These are phyloP conservation scores for Bruguiera sexangula DNA, from an alignment of 345 rosid genomes.

Conservation along the genomic window DNA sequence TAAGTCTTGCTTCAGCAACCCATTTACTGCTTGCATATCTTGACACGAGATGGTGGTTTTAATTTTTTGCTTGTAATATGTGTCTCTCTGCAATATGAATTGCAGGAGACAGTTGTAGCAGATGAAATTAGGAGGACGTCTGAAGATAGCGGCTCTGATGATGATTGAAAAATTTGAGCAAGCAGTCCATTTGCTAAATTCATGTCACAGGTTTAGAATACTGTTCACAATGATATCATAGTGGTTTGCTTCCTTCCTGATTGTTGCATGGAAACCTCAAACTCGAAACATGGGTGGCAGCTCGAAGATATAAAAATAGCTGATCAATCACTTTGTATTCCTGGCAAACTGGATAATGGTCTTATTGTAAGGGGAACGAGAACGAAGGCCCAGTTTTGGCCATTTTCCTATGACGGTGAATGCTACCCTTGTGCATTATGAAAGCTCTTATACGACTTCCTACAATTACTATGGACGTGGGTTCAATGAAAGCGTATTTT, in stretches of 20 bases:
- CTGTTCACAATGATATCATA: background rate
- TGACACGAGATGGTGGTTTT: background rate
- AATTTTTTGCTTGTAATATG: background rate
- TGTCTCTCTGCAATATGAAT: slow-evolving; percentile 8
- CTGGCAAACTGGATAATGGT: slow-evolving; percentile 27
- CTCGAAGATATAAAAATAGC: too few relatives aligned
- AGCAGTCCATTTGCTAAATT: background rate
- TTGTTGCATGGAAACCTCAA: too few relatives aligned
- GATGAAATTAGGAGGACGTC: slow-evolving; percentile 50
- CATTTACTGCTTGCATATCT: background rate
- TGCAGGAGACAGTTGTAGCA: slow-evolving; percentile 45
- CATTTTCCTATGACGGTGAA: slow-evolving; percentile 66
- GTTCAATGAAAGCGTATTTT: slow-evolving; percentile 48
- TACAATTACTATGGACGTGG: slow-evolving; percentile 56
- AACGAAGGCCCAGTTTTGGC: slow-evolving; percentile 76
- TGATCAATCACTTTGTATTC: too few relatives aligned
- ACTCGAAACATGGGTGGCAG: too few relatives aligned
- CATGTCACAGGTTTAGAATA: background rate
- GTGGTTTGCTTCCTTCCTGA: too few relatives aligned
- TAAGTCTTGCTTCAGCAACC: background rate
- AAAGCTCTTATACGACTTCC: slow-evolving; percentile 43
- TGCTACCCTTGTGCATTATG: slow-evolving; percentile 56
- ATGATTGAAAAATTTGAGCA: slow-evolving; percentile 31
- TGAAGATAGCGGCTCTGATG: slow-evolving; percentile 59
- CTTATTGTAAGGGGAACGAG: slow-evolving; percentile 71